Base-by-base conservation (phyloP, 148 eudicot species). In the Camellia lanceoleosa region DNA sequence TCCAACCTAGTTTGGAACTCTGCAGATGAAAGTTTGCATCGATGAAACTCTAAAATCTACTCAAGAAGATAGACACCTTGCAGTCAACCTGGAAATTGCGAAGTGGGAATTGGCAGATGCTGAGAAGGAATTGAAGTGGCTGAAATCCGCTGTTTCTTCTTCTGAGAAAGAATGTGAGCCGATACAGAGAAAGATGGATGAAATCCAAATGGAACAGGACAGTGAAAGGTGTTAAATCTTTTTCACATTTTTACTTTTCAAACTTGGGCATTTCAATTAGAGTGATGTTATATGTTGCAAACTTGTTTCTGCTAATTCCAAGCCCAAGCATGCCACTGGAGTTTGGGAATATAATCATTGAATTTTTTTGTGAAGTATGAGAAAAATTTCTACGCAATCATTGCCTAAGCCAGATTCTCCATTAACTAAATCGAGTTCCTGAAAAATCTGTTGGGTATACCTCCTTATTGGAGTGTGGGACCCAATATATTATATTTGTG, bases 131-230 rank as follows among this genome's bases (percentile, higher is more conserved):
- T 69, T 88, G 70, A 92, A 89, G 86, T 92, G 94, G 93, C 83
- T 91, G 78, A 94, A 87, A 83, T 89, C 94, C 83, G 84, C 89
- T 59, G 78, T 86, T 46, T 64, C 89, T 81, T 89, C 91, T 38
- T 89, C 97, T 54, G 98, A 94, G 87, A 94, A 90, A 90, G 98
- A 94, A 83, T 62, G 88, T 80, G 98, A 94, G 83, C 95, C 92
- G 69, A 85, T 91, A 46, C 89, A 86, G 91, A 86, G 91, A 47
- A 91, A 89, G 90, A 78, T 75, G 71, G 90, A 87, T 12, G 97
- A 94, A 83, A 55, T 84, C 74, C 90, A 82, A 69, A 83, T 69
- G 82, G 92, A 89, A 74, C 74, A 91, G 84, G 91, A 90, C 14
- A 83, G 8, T 74, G 97, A 92, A 90, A 91, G 91, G 98, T 92